phyloP scores from a whole-genome alignment of 2,329 filamentous ascomycete genomes.

The Cercospora janseana region DNA sequence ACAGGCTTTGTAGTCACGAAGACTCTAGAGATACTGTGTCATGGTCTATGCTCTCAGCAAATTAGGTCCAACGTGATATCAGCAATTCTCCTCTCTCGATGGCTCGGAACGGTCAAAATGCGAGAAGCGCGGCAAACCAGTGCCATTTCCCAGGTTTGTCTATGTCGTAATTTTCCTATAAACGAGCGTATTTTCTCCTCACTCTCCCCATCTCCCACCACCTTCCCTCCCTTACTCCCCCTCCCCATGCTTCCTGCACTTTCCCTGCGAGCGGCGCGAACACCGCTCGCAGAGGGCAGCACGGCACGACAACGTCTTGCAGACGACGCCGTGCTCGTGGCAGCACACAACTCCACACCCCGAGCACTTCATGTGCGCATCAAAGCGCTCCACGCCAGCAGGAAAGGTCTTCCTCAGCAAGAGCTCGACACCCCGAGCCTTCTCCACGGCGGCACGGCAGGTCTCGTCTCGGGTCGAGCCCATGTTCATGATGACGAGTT shows the following conservation, averaged over 20 bases:
- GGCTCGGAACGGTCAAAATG: not conserved
- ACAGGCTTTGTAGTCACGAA: too few relatives aligned
- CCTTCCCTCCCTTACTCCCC: not conserved
- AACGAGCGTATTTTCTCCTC: not conserved
- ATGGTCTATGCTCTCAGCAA: too few relatives aligned
- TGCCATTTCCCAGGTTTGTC: not conserved
- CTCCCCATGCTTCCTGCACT: slow-evolving; percentile 6
- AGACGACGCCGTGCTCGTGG: slow-evolving; percentile 16
- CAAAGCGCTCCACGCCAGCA: slow-evolving; percentile 16
- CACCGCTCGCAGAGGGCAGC: slow-evolving; percentile 13
- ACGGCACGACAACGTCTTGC: slow-evolving; percentile 14
- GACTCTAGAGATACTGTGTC: too few relatives aligned
- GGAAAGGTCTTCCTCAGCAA: slow-evolving; percentile 1
- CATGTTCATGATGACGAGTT: not conserved
- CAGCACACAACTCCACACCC: slow-evolving; percentile 13
- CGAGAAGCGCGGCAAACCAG: not conserved
- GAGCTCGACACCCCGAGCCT: slow-evolving; percentile 4
- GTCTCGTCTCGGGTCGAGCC: slow-evolving; percentile 7
- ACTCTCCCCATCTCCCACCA: not conserved
- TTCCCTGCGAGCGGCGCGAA: slow-evolving; percentile 1
- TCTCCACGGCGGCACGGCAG: slow-evolving; percentile 1
- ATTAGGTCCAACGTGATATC: too few relatives aligned
- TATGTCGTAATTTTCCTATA: not conserved
- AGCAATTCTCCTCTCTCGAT: not conserved
- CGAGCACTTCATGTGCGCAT: slow-evolving; percentile 17